These are phyloP conservation scores for Amoeboradix gromovi DNA, from an alignment of 371 early-diverging fungal genomes.

Conservation along the genomic window DNA sequence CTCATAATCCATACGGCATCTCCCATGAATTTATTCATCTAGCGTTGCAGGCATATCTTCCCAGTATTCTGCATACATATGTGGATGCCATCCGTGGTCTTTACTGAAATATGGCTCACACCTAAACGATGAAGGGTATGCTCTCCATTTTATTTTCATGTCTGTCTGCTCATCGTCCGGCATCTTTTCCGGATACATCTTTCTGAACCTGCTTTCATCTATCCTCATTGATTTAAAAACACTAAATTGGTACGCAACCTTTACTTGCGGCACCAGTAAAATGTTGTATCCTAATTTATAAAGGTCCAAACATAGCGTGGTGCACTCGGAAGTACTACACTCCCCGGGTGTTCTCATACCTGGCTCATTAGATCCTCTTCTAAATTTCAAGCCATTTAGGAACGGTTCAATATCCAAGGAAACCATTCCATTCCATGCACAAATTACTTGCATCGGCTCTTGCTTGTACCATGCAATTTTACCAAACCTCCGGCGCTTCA, in stretches of 20 bases:
- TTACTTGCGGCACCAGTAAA: neutral
- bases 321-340: neutral
- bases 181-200: neutral
- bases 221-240: neutral
- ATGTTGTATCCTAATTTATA: neutral
- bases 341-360: neutral
- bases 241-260: neutral
- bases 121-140: neutral
- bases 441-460: neutral
- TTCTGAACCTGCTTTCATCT: neutral
- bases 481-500: no score
- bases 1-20: no score
- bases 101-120: neutral
- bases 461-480: neutral
- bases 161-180: no score
- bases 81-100: neutral
- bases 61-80: neutral
- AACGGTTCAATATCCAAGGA: neutral
- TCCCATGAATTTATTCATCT: no score
- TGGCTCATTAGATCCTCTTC: neutral
- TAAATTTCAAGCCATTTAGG: neutral
- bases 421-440: neutral
- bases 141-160: neutral
- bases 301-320: neutral
- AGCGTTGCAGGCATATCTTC: no score